Conservation (phyloP, 768 basidiomycete species). For the Tulasnella sp. region DNA sequence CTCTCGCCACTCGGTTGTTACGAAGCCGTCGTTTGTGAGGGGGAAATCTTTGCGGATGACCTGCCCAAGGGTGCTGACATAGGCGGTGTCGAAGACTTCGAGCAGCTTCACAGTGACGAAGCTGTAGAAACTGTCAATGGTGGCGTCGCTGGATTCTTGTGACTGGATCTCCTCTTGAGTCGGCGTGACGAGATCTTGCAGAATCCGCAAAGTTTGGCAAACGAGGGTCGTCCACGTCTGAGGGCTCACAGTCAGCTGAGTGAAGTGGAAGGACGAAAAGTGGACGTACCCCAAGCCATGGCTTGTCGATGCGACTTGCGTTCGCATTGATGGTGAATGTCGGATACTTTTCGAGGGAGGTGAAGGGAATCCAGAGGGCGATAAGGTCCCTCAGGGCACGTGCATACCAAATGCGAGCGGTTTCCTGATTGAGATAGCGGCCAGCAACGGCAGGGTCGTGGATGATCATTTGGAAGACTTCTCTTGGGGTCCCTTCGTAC, state of each 20-base stretch:
- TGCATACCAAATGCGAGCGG: neutral
- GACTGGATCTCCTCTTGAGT: neutral
- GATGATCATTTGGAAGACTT: neutral
- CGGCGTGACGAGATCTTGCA: neutral
- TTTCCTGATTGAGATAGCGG: neutral
- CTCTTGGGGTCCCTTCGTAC: neutral
- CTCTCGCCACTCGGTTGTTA: neutral
- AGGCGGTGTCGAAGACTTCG: neutral
- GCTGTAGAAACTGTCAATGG: neutral
- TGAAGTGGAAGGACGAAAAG: neutral
- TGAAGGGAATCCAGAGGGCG: neutral
- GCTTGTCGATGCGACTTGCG: neutral
- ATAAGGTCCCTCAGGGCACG: neutral
- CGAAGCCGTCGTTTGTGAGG: neutral
- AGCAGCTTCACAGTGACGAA: neutral
- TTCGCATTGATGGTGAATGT: neutral
- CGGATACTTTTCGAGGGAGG: neutral
- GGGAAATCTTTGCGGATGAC: neutral
- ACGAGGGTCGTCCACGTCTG: neutral
- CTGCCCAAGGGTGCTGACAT: no score
- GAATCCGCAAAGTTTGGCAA: neutral
- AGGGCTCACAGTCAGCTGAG: neutral
- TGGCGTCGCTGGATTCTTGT: neutral
- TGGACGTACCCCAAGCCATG: neutral
- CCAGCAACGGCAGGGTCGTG: neutral